Conservation (phyloP, 148 eudicot genomes). For the Selenicereus undatus region DNA sequence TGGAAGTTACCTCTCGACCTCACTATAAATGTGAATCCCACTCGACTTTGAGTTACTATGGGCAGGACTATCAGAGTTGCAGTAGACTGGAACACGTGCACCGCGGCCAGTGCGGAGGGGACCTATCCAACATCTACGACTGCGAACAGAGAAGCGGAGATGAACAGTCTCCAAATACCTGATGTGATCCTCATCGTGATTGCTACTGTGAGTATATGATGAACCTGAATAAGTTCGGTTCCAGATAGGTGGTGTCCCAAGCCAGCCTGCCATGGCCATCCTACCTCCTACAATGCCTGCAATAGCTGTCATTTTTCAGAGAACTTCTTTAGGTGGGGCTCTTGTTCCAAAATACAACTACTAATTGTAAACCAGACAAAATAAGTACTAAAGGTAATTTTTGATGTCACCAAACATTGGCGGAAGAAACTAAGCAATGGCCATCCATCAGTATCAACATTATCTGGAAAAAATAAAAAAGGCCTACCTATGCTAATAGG, state of each 20-base stretch:
- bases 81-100: slow-evolving; percentile 21
- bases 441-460: too few species aligned
- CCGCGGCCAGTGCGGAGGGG: not conserved
- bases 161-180: not conserved
- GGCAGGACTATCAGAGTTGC: slow-evolving; percentile 24
- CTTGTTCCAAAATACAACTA: too few species aligned
- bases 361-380: too few species aligned
- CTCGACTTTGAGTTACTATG: slow-evolving; percentile 30
- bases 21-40: slow-evolving; percentile 67
- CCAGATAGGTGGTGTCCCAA: not conserved
- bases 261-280: slow-evolving; percentile 11
- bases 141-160: not conserved
- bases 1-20: slow-evolving; percentile 59
- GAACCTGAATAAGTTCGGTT: not conserved
- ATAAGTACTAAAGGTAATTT: too few species aligned
- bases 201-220: not conserved
- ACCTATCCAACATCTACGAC: not conserved
- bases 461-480: too few species aligned
- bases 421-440: too few species aligned
- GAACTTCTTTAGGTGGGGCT: not conserved
- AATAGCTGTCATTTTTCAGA: not conserved
- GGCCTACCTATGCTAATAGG: too few species aligned
- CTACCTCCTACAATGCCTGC: not conserved
- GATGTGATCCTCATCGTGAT: not conserved
- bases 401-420: too few species aligned